Evolutionary conservation across 2,329 filamentous ascomycete genomes (phyloP).

Genomic region (Talaromyces sp.): DNA sequence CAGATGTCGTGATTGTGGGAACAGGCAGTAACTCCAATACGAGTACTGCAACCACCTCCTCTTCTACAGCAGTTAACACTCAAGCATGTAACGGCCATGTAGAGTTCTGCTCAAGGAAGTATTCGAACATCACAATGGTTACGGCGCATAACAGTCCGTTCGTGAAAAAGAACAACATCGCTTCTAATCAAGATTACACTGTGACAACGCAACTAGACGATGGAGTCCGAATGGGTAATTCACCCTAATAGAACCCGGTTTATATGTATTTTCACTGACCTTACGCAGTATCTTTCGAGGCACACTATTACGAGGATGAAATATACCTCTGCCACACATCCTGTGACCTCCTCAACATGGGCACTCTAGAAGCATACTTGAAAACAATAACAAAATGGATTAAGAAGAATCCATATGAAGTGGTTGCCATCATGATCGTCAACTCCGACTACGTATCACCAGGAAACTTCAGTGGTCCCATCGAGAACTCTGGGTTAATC

Average conservation of each 20-base stretch:
- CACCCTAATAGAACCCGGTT: neutral
- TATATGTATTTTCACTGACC: neutral
- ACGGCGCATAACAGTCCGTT: slow-evolving; percentile 4
- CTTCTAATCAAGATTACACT: neutral
- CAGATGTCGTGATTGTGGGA: slow-evolving; percentile 1
- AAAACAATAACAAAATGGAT: slow-evolving; percentile 1
- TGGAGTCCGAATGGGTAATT: slow-evolving; percentile 2
- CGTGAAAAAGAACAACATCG: slow-evolving; percentile 3
- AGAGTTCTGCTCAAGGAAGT: neutral
- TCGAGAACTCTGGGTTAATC: neutral
- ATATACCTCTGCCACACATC: slow-evolving; percentile 5
- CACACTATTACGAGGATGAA: slow-evolving; percentile 2
- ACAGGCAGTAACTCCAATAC: neutral
- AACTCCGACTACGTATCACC: slow-evolving; percentile 2
- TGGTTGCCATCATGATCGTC: neutral
- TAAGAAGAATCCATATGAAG: neutral
- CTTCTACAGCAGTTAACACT: neutral
- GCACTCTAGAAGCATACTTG: neutral
- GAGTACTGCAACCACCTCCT: neutral
- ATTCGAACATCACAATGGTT: slow-evolving; percentile 4
- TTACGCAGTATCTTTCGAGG: neutral
- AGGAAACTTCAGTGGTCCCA: neutral
- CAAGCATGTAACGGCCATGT: slow-evolving; percentile 1
- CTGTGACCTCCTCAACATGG: neutral
- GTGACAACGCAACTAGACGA: slow-evolving; percentile 1